A percentile compares a stretch with the other conserved stretches of the same genome.
Evolutionary conservation across 768 basidiomycete genomes (phyloP).

Genomic region (Termitomyces sp.): DNA sequence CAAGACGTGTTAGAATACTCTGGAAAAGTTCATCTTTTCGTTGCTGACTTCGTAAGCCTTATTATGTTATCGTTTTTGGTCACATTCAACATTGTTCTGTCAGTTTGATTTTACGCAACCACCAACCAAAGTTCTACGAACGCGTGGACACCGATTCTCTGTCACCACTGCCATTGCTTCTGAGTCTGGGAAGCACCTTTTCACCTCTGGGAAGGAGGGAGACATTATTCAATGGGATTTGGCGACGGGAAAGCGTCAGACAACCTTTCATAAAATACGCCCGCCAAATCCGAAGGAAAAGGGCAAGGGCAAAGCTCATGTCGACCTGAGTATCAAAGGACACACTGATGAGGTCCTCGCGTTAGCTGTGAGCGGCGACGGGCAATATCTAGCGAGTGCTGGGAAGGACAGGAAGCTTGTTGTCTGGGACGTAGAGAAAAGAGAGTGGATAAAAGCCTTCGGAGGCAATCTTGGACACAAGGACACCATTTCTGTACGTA

Average conservation of each 20-base stretch:
- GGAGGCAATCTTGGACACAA: constrained; percentile 70
- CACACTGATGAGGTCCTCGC: constrained; percentile 85
- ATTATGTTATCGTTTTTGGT: neutral
- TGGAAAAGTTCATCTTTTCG: constrained; percentile 78
- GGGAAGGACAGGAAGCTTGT: constrained; percentile 80
- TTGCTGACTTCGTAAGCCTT: constrained; percentile 62
- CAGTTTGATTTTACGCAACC: constrained; percentile 55
- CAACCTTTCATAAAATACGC: constrained; percentile 56
- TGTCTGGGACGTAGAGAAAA: constrained; percentile 78
- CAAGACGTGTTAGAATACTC: constrained; percentile 89
- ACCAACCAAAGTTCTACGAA: constrained; percentile 46
- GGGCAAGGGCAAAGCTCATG: constrained; percentile 41
- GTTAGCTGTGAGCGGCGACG: constrained; percentile 82
- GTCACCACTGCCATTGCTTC: constrained; percentile 80
- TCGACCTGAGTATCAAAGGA: constrained; percentile 46
- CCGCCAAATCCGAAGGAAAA: constrained; percentile 37
- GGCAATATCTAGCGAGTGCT: constrained; percentile 78
- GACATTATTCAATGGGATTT: constrained; percentile 84
- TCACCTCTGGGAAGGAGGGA: constrained; percentile 89
- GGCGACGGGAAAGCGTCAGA: constrained; percentile 49
- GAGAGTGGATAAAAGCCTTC: constrained; percentile 75
- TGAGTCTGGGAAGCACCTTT: constrained; percentile 68
- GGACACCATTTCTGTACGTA: constrained; percentile 30
- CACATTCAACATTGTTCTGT: neutral
- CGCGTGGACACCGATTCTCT: constrained; percentile 69